Percentiles rank a stretch among this genome's conserved stretches.
Evolutionary conservation across 805 yeast genomes (phyloP).

Genomic region (Suhomyces sp.): DNA sequence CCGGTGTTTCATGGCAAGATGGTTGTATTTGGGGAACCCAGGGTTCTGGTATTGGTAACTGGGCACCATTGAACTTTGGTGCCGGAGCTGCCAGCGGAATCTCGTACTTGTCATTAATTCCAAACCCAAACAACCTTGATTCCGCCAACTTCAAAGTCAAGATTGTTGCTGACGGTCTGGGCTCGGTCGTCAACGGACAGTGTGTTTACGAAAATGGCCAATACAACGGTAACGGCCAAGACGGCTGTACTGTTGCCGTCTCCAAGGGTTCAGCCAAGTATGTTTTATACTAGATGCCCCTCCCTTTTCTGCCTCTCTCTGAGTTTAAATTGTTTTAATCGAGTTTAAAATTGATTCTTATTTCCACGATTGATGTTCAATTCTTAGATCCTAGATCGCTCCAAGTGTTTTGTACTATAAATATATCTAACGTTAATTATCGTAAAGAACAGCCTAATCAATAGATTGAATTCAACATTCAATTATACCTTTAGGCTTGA

Average conservation of each 20-base stretch:
- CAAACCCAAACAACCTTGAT: slow-evolving; percentile 83
- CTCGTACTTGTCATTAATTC: slow-evolving; percentile 85
- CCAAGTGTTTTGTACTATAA: background rate
- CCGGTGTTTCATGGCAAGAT: slow-evolving; percentile 84
- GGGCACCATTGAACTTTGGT: slow-evolving; percentile 97
- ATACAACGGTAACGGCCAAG: slow-evolving; percentile 66
- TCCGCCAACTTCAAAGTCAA: slow-evolving; percentile 57
- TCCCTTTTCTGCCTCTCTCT: background rate
- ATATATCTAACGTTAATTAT: background rate
- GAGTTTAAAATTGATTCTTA: background rate
- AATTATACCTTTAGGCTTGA: too few species aligned
- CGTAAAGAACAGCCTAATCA: too few species aligned
- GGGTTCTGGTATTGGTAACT: slow-evolving; percentile 87
- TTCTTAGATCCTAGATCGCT: background rate
- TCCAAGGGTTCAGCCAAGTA: slow-evolving; percentile 79
- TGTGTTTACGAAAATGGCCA: slow-evolving; percentile 80
- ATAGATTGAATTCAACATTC: too few species aligned
- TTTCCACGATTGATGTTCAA: background rate
- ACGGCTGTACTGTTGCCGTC: slow-evolving; percentile 94
- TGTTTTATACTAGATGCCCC: slow-evolving; percentile 53
- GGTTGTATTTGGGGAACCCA: slow-evolving; percentile 93
- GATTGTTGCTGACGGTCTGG: slow-evolving; percentile 63
- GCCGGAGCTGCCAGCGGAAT: slow-evolving; percentile 72
- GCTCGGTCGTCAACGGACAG: slow-evolving; percentile 53
- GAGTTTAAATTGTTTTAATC: background rate